Percentiles rank a stretch among this genome's conserved stretches.
These are phyloP conservation scores for Diutina siamensis DNA, from an alignment of 1,139 yeast species.

Conservation along the genomic window DNA sequence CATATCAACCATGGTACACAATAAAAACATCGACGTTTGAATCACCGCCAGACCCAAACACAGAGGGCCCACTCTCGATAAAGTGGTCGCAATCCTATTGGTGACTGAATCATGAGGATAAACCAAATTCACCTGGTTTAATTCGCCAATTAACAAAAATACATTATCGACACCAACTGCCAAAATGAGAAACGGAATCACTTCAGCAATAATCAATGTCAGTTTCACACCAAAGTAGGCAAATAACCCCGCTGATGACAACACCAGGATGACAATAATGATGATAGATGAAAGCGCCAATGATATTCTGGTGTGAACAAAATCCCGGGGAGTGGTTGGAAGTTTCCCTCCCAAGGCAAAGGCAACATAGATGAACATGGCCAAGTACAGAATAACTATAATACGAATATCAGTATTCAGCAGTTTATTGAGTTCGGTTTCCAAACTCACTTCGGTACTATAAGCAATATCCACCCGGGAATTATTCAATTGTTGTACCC, in stretches of 20 bases:
- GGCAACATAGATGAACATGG: constrained; percentile 71
- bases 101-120: constrained; percentile 26
- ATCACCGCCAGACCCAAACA: constrained; percentile 67
- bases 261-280: constrained; percentile 70
- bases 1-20: constrained; percentile 80
- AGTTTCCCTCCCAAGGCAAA: constrained; percentile 54
- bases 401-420: constrained; percentile 70
- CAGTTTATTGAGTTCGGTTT: constrained; percentile 72
- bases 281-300: constrained; percentile 74
- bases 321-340: constrained; percentile 18
- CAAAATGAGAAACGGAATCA: constrained; percentile 84
- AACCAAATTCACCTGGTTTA: constrained; percentile 35
- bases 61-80: constrained; percentile 77
- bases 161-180: constrained; percentile 96
- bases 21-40: constrained; percentile 64
- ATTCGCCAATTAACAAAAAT: constrained; percentile 73
- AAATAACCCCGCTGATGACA: constrained; percentile 75
- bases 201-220: constrained; percentile 89
- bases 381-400: constrained; percentile 60
- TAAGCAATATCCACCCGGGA: constrained; percentile 55
- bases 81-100: constrained; percentile 48
- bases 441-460: constrained; percentile 73
- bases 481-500: constrained; percentile 34
- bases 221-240: constrained; percentile 67
- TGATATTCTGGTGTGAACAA: constrained; percentile 56